Evolutionary conservation across 148 eudicot species (phyloP).

Genomic region (Tetragonia tetragonoides): DNA sequence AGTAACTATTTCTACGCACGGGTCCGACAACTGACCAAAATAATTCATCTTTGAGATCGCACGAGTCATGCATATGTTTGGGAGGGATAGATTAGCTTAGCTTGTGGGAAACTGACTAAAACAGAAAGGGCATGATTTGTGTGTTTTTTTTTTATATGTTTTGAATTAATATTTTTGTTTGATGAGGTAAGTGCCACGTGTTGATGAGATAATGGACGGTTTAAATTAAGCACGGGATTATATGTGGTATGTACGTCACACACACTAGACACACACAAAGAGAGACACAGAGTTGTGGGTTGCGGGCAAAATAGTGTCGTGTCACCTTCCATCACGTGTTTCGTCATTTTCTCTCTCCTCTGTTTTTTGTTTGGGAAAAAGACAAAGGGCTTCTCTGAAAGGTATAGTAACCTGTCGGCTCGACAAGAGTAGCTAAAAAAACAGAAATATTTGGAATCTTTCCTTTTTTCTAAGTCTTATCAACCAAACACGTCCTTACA

Average conservation of each 20-base stretch:
- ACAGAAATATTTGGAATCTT: slow-evolving; percentile 31
- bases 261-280: no score
- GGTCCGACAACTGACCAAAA: no score
- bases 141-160: no score
- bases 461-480: slow-evolving; percentile 3
- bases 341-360: background rate
- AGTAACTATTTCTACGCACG: no score
- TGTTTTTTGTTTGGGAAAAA: slow-evolving; percentile 14
- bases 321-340: background rate
- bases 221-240: background rate
- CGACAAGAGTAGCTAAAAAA: slow-evolving; percentile 20
- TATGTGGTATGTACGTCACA: background rate
- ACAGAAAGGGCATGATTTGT: no score
- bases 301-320: no score
- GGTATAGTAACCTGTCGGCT: slow-evolving; percentile 33
- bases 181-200: slow-evolving; percentile 27
- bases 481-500: slow-evolving; percentile 20
- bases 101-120: no score
- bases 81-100: no score
- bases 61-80: no score
- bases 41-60: no score
- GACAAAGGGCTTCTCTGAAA: slow-evolving; percentile 23
- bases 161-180: background rate
- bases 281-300: no score
- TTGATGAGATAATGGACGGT: slow-evolving; percentile 8